Base-by-base conservation (phyloP, 2,329 filamentous ascomycete species). In the Aspergillus sp. region DNA sequence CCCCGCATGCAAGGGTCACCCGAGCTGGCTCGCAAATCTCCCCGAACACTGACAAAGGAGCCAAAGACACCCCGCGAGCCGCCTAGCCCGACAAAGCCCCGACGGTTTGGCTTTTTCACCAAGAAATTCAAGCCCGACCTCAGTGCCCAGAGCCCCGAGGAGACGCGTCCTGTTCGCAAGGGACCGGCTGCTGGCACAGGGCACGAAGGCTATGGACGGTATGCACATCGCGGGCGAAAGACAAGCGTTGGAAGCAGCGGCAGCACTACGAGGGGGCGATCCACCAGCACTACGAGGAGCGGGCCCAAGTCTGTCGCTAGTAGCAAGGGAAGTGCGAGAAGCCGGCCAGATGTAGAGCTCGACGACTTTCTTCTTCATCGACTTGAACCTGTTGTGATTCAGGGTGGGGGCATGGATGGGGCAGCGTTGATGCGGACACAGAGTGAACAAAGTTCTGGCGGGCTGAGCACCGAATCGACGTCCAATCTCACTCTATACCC, bases 121-220 rank as follows among this genome's bases (percentile, higher is more conserved):
- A 83, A 87, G 58, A 85, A 84, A 51, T 84, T 84, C 13, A 95
- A 90, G 69, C 78, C 82, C 0, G 77, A 82, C 1, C 67, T 81
- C 3, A 78, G 83, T 40, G 66, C 70, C n/a, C 54, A 72, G 17
- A 54, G 14, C 2, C 43, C 45, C 6, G 50, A 68, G 0, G 80
- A 85, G 81, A 65, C 78, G 80, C 35, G 84, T 80, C 65, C 76
- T 7, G 55, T 76, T 20, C 82, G 88, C 24, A 93, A 90, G 70
- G 92, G 93, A 0, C 93, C 93, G 19, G 84, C 82, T 14, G 93
- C 93, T 38, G 93, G 93, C n/a, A 97, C 93, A 35, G 93, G 93
- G 0, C 91, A 97, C 64, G 93, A 97, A 73, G 76, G 75, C 24
- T 80, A 81, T 58, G 76, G 76, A 11, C 79, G 70, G 58, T 76